phyloP scores from a whole-genome alignment of 371 early-diverging fungal genomes.

The Cokeromyces recurvatus region DNA sequence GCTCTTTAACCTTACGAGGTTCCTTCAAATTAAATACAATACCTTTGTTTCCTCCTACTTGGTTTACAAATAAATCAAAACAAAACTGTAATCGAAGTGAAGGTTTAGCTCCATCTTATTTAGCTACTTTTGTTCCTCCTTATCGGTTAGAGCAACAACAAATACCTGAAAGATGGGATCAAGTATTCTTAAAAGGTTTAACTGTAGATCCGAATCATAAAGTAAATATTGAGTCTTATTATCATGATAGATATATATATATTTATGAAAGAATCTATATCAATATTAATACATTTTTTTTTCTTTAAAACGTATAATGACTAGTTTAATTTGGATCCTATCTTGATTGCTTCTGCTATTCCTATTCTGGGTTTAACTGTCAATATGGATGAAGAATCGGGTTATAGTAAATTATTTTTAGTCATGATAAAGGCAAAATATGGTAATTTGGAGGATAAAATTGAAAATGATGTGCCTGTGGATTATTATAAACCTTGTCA shows the following conservation, averaged over 20 bases:
- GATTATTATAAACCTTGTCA: constrained; percentile 29
- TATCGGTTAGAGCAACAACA: constrained; percentile 18
- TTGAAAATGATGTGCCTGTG: constrained; percentile 23
- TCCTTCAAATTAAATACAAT: constrained; percentile 23
- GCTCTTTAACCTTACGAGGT: constrained; percentile 24
- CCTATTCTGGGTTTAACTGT: constrained; percentile 34
- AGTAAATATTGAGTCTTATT: constrained; percentile 11
- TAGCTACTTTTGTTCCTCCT: constrained; percentile 39
- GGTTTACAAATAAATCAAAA: constrained; percentile 34
- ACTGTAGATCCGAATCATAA: constrained; percentile 31
- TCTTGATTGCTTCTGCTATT: constrained; percentile 19
- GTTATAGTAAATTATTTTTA: constrained; percentile 33
- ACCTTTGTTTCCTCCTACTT: constrained; percentile 37
- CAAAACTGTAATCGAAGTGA: constrained; percentile 21
- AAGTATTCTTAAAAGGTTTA: constrained; percentile 39
- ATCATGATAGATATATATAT: too few species aligned
- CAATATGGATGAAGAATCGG: constrained; percentile 23
- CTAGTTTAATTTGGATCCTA: constrained; percentile 27
- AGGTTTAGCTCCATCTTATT: constrained; percentile 36
- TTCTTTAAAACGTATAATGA: not conserved
- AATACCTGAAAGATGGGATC: constrained; percentile 41
- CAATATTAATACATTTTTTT: too few species aligned
- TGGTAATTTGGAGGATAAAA: constrained; percentile 31
- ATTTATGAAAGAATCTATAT: too few species aligned
- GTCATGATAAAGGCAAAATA: constrained; percentile 38